Evolutionary conservation across 2,329 filamentous ascomycete species (phyloP), one percentile per base, ranked within the genome.

Genomic region (Penicillium sp.): DNA sequence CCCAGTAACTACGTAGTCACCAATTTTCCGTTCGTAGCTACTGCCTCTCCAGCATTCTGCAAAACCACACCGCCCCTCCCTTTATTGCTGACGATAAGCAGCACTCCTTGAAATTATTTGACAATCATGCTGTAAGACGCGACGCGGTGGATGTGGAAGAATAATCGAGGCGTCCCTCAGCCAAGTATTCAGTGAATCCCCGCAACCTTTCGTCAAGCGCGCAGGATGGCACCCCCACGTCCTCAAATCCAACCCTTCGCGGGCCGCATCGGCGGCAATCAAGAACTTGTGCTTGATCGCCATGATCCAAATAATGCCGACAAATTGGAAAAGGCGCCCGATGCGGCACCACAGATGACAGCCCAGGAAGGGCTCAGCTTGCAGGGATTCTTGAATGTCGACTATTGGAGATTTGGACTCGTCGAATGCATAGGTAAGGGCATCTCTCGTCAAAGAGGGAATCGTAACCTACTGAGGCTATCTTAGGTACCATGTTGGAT

Each of bases 281-380:
- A 72, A 57, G 65, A 64, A 39, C 69, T 71, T 28, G 49, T 56
- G 48, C 57, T 68, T 5, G 59, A 71, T 44, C 65, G 65, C 28
- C 62, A 61, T 46, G 63, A 67, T 61, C 46, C 62, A 54, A 45
- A 65, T 33, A 66, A 69, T 54, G 51, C 57, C 9, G 60, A 61
- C 10, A 36, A 66, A 20, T 53, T 72, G 44, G 57, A 71, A 35
- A 61, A 62, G 18, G 60, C 70, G 10, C 74, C 74, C 0, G 74
- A 77, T 58, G 74, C 75, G 9, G 71, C 71, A 11, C 74, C 74
- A 5, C 69, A 66, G 24, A 71, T 77, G 68, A 64, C 66, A 1
- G 40, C 73, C 10, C 22, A 46, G 1, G 71, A 75, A 44, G 51
- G 69, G 22, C 62, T 76, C 36, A 64, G 70, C 43, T 50, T 71